Base-by-base conservation (phyloP, 1,284 basidiomycete species). In the Bjerkandera adusta region DNA sequence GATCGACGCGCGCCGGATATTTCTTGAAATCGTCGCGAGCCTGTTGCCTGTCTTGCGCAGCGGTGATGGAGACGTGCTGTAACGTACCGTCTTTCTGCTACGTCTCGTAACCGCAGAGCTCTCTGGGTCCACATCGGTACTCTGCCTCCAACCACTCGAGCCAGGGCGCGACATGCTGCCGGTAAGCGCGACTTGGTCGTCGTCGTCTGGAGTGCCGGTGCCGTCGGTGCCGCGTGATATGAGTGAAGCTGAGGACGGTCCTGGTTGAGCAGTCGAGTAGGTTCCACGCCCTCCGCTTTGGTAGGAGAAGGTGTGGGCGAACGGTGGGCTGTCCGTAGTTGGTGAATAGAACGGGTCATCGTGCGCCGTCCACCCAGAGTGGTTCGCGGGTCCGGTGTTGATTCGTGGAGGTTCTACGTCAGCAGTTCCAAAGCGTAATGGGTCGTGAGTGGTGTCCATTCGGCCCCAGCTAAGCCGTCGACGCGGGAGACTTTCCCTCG, bases 1-100 rank as follows among this genome's bases (percentile, higher is more conserved):
- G 42, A 89, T 66, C 26, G 89, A 92, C 36, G 83, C 81, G 13
- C 85, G 73, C n/a, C 81, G 72, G 5, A 94, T 54, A 49, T 71
- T 80, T 45, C 73, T 72, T 25, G 79, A 78, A 37, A 88, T 73
- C 21, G 71, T 70, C 55, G 75, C 77, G 39, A 89, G 65, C 11
- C 73, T 76, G 5, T 73, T 74, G 1, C 76, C 76, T 3, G 82
- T 80, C 56, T 71, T 77, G 55, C 77, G 77, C 30, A 84, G 58
- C 1, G 81, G 77, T 0, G 81, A 82, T 15, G 77, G 69, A 1
- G 73, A 62, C 1, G 68, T 52, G 52, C 69, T 75, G 52, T 85
- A 84, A 12, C 76, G 73, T 38, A 72, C 54, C 1, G 75, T 67
- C 43, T 72, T 66, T 35, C 72, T 68, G 43, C 67, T 62, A 21